Evolutionary conservation across 768 basidiomycete species (phyloP), one percentile per base, ranked within the genome.

Genomic region (Boletus fagicola): DNA sequence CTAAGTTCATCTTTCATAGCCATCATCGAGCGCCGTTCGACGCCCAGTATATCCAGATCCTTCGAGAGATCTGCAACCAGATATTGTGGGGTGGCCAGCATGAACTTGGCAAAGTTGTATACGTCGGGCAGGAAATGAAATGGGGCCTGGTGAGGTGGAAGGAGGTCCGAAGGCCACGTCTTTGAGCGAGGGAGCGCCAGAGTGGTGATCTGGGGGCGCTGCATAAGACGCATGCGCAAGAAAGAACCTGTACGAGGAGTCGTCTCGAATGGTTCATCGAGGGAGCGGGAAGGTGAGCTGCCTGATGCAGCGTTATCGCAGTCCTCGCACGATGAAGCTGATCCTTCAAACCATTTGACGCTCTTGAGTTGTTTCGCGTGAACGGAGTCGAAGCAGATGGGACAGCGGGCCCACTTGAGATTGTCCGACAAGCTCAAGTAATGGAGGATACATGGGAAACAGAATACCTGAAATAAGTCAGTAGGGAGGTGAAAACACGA

Each of bases 101-200:
- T 97, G 77, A 98, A 97, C 68, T 92, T 94, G 20, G 94, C 82
- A 71, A 89, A 97, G 39, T 77, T 75, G 61, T 86, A 85, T 40
- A 97, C 90, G 66, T 98, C 94, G 0, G 95, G 97, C 22, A 96
- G 79, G 77, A 99, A 98, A 69, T 97, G 84, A 77, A 95, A 98
- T 8, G 97, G 96, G 0, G 94, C 92, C 66, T 94, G 88, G 62
- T 95, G 92, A 20, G 94, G 90, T 15, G 92, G 88, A 31, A 97
- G 75, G 2, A 95, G 81, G 58, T 96, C 94, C 2, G 94, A 96
- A 2, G 94, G 96, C 95, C 95, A 99, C 3, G 93, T 92, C 16
- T 77, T 66, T 2, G 96, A 95, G 24, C 93, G 87, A 39, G 97
- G 97, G 8, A 99, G 79, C 3, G 97, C 95, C 35, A 98, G 81